These are phyloP conservation scores for Cocos nucifera DNA, from an alignment of 176 grass and related monocot species.

Conservation along the genomic window DNA sequence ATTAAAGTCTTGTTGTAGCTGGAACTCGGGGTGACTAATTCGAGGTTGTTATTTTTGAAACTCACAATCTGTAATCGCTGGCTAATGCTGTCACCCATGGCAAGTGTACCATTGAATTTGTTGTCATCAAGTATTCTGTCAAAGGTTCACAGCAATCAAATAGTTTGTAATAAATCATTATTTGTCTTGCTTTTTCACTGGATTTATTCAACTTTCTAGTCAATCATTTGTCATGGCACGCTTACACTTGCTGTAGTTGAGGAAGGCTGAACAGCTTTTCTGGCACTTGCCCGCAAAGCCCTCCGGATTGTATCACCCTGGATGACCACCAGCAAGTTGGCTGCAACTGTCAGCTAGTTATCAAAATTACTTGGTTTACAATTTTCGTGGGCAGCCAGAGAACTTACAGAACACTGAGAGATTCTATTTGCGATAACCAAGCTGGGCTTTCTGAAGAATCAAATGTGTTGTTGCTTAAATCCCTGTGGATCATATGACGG, in stretches of 20 bases:
- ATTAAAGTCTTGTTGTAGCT: constrained; percentile 55
- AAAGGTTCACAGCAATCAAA: not conserved
- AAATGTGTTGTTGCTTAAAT: constrained; percentile 80
- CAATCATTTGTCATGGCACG: constrained; percentile 2
- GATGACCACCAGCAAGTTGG: too few species aligned
- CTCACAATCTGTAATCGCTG: constrained; percentile 64
- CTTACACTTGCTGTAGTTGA: constrained; percentile 78
- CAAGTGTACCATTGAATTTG: constrained; percentile 64
- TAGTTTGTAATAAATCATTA: too few species aligned
- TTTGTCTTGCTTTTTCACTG: not conserved
- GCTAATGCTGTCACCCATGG: constrained; percentile 53
- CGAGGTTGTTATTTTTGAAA: constrained; percentile 67
- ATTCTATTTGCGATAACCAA: constrained; percentile 35
- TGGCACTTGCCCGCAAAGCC: constrained; percentile 38
- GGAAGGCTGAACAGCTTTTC: constrained; percentile 38
- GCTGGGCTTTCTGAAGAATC: constrained; percentile 38
- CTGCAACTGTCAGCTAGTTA: too few species aligned
- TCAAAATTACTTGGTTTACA: too few species aligned
- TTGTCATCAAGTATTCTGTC: constrained; percentile 72
- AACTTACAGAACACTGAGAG: constrained; percentile 50
- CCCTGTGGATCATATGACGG: constrained; percentile 32
- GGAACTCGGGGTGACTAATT: constrained; percentile 8
- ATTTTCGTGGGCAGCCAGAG: not conserved
- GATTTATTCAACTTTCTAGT: constrained; percentile 13
- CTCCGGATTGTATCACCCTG: constrained; percentile 54